Evolutionary conservation across 2,329 filamentous ascomycete species (phyloP).

Genomic region (Cyphellophora europaea): DNA sequence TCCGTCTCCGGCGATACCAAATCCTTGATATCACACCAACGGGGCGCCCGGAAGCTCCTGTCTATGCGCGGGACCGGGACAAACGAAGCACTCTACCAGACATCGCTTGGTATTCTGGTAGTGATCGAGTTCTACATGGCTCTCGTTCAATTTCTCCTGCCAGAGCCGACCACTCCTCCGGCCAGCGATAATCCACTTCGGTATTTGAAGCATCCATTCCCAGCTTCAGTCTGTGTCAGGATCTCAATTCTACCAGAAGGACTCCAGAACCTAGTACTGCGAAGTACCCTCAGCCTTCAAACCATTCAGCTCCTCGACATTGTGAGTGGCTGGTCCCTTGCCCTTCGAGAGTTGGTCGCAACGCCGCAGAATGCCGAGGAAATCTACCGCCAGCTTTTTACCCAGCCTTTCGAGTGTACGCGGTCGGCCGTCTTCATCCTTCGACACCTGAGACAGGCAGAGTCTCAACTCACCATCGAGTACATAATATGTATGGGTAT

Average conservation of each 20-base stretch:
- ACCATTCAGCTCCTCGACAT: not conserved
- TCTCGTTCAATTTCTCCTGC: not conserved
- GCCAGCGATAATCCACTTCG: not conserved
- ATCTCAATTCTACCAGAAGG: not conserved
- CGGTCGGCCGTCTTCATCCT: not conserved
- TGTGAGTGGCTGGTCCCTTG: not conserved
- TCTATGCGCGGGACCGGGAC: not conserved
- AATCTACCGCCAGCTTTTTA: not conserved
- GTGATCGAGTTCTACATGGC: constrained; percentile 1
- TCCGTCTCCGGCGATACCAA: not conserved
- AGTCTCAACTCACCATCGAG: not conserved
- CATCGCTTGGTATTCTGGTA: not conserved
- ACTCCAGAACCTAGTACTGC: not conserved
- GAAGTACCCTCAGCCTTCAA: not conserved
- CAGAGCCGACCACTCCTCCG: not conserved
- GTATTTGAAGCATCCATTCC: not conserved
- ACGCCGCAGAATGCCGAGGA: not conserved
- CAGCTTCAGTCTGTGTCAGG: not conserved
- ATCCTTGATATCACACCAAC: not conserved
- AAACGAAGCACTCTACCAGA: not conserved
- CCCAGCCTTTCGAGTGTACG: not conserved
- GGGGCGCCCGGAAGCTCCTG: not conserved
- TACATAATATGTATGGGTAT: not conserved
- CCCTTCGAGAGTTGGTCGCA: not conserved
- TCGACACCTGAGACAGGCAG: not conserved